Base-by-base conservation (phyloP, 108 stramenopile species). In the Schizochytrium sp. region DNA sequence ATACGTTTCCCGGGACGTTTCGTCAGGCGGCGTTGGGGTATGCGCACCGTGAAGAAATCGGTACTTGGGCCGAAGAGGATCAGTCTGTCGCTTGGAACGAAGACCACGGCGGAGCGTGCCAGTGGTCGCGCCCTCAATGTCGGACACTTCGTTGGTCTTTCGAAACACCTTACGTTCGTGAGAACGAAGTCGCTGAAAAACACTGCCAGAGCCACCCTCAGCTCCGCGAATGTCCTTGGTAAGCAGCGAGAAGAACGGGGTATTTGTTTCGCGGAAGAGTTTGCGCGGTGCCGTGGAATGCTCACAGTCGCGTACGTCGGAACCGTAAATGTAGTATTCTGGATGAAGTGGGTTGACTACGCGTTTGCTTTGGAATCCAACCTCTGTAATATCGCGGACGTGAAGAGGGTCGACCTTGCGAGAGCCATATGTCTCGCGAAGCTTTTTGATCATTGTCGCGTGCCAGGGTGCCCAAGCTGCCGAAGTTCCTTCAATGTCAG, bases 101-200 rank as follows among this genome's bases (percentile, higher is more conserved):
- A 83, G 51, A 12, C 48, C 76, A 1, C 76, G 45, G 16, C 76
- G 76, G 18, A 83, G 28, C 14, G 76, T 83, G 10, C 51, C 76
- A 6, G 76, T 83, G 19, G 76, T 83, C 16, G 76, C 76, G n/a
- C 76, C 76, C 16, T 21, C n/a, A 83, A 83, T 83, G 51, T 83
- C 76, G 18, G 45, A 53, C 10, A 83, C 76, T 18, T 83, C 28
- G 76, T 83, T 83, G n/a, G 76, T 83, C n/a, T 83, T 28, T 14
- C 76, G 76, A 4, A 83, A 83, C 2, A 53, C 25, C 45, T 21
- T 83, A 34, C 76, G 76, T 23, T 83, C 76, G 28, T 83, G 51
- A 12, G 28, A 43, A 23, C 76, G 45, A 23, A 83, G 76, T 55
- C 51, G 19, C 51, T 53, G 6, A 53, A 83, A 83, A 3, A 83